phyloP scores from a whole-genome alignment of 2,329 filamentous ascomycete genomes.

The Arthrinium puccinioides region DNA sequence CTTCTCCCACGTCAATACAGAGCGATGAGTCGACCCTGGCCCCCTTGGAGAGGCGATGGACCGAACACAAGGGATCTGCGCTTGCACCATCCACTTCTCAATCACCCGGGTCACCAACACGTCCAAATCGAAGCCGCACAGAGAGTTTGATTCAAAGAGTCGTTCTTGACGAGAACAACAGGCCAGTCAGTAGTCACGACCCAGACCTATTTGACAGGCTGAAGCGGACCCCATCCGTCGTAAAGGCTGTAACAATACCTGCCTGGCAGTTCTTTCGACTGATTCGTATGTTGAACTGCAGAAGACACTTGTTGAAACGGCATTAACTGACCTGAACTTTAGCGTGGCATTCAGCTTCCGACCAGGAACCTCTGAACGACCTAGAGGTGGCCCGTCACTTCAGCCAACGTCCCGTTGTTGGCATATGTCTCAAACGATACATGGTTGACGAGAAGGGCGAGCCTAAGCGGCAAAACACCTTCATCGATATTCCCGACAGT shows the following conservation, averaged over 20 bases:
- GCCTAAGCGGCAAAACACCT: conserved; percentile 68
- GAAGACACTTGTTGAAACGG: no score
- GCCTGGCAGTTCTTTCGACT: conserved; percentile 97
- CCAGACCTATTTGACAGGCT: conserved; percentile 34
- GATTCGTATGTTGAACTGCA: conserved; percentile 74
- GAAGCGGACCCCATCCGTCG: conserved; percentile 40
- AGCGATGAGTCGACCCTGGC: conserved; percentile 9
- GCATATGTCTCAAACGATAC: conserved; percentile 90
- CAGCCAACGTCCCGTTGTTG: conserved; percentile 75
- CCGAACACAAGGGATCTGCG: conserved; percentile 12
- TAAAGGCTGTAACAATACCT: conserved; percentile 86
- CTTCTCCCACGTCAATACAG: conserved; percentile 10
- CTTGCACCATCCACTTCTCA: conserved; percentile 7
- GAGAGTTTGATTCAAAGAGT: conserved; percentile 56
- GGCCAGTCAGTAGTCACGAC: conserved; percentile 31
- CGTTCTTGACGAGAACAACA: conserved; percentile 43
- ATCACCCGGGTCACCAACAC: conserved; percentile 9
- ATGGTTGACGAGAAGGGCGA: conserved; percentile 62
- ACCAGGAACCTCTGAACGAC: conserved; percentile 52
- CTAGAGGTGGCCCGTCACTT: conserved; percentile 86
- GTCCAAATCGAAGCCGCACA: conserved; percentile 28
- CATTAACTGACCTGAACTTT: conserved; percentile 21
- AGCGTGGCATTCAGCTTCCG: conserved; percentile 75
- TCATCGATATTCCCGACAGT: conserved; percentile 78
- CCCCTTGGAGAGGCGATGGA: conserved; percentile 28